A percentile compares a stretch with the other conserved stretches of the same genome.
These are phyloP conservation scores for Colletotrichum theobromicola DNA, from an alignment of 2,329 filamentous ascomycete species.

Conservation along the genomic window DNA sequence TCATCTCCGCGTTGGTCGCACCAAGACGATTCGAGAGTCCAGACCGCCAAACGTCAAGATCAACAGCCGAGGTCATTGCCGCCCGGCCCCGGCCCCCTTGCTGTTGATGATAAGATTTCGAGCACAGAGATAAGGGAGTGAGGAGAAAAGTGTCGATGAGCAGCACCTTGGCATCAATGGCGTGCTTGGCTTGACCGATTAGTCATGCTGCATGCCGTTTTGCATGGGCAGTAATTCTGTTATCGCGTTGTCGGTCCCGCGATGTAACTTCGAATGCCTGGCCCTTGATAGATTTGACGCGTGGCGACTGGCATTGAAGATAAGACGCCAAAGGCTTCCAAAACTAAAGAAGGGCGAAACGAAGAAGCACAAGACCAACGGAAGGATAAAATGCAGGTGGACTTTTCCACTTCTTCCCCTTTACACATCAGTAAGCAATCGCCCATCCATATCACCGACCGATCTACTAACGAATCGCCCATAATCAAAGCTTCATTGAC, in stretches of 20 bases:
- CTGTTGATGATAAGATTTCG: background rate
- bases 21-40: background rate
- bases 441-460: background rate
- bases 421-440: background rate
- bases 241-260: background rate
- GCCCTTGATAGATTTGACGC: background rate
- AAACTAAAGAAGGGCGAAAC: background rate
- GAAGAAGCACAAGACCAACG: background rate
- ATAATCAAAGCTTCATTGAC: no score
- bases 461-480: background rate
- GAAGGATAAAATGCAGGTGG: background rate
- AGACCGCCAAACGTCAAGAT: background rate
- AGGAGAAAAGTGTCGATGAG: background rate
- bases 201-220: background rate
- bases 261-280: background rate
- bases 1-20: background rate
- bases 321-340: background rate
- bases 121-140: background rate
- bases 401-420: background rate
- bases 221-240: background rate
- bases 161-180: constrained; percentile 5
- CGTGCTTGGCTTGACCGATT: background rate
- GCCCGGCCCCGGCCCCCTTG: background rate
- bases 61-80: background rate
- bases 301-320: background rate